These are phyloP conservation scores for Lipomyces mesembrius DNA, from an alignment of 805 yeast species.

Conservation along the genomic window DNA sequence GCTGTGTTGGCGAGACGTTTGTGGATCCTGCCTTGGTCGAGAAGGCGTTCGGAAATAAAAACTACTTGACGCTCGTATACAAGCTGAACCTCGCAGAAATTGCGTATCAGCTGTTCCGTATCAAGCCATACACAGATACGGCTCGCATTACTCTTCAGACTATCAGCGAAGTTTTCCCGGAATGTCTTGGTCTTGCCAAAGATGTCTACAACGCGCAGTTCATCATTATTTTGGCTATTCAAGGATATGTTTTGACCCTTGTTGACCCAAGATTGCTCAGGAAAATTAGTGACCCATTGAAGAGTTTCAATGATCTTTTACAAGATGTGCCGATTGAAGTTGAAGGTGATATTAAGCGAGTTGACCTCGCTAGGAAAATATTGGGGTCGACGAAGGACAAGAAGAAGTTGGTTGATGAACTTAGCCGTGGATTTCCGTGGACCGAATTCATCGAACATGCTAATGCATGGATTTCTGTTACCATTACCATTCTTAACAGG, in stretches of 20 bases:
- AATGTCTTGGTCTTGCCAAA: background rate
- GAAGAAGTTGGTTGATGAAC: background rate
- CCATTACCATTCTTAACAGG: background rate
- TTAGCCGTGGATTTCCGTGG: background rate
- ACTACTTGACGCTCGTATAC: constrained; percentile 8
- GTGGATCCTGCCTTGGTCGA: constrained; percentile 12
- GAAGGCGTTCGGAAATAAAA: constrained; percentile 8
- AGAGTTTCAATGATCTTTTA: constrained; percentile 3
- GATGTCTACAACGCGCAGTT: background rate
- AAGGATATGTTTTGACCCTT: background rate
- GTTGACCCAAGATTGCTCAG: background rate
- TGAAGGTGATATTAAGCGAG: background rate
- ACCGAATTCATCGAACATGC: background rate
- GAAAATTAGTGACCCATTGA: constrained; percentile 5
- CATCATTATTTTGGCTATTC: background rate
- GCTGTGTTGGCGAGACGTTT: constrained; percentile 5
- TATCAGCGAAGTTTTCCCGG: background rate
- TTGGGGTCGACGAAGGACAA: background rate
- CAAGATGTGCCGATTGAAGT: background rate
- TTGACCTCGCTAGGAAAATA: background rate
- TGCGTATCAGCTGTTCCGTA: constrained; percentile 9
- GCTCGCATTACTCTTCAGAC: background rate
- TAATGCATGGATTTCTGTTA: background rate
- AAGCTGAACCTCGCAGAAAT: constrained; percentile 17
- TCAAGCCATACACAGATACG: background rate